Conservation (phyloP, 2,329 filamentous ascomycete genomes). For the Pezicula carpinea region DNA sequence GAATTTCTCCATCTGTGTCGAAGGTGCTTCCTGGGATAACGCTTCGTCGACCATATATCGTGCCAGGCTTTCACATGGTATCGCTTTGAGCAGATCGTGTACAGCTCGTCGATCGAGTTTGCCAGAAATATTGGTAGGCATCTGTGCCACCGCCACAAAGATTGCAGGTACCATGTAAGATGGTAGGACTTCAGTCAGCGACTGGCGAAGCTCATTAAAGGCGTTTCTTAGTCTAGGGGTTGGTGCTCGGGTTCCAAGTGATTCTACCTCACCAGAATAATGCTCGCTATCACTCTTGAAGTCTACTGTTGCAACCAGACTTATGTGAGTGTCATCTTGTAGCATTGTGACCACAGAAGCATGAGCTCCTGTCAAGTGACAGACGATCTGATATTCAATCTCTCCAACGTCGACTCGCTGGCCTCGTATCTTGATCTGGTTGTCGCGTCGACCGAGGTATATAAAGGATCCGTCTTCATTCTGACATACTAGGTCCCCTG, state of each 20-base stretch:
- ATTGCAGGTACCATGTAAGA: slow-evolving; percentile 11
- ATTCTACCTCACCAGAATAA: background rate
- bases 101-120: slow-evolving; percentile 12
- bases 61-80: background rate
- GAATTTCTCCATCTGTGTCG: background rate
- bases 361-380: background rate
- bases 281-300: slow-evolving; percentile 1
- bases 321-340: background rate
- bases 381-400: slow-evolving; percentile 34
- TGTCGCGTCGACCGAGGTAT: slow-evolving; percentile 57
- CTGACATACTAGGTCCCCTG: slow-evolving; percentile 36
- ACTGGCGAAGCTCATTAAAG: slow-evolving; percentile 52
- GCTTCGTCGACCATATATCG: slow-evolving; percentile 1
- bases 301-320: slow-evolving; percentile 1
- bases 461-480: slow-evolving; percentile 53
- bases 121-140: slow-evolving; percentile 10
- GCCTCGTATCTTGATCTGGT: slow-evolving; percentile 60
- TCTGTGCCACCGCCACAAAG: slow-evolving; percentile 7
- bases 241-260: background rate
- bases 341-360: background rate
- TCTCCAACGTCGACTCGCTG: slow-evolving; percentile 60
- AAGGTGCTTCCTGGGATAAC: background rate
- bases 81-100: background rate
- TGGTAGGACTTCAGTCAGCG: slow-evolving; percentile 44
- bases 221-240: background rate